Conservation (phyloP, 208 protist species). For the Acanthamoeba royreba region DNA sequence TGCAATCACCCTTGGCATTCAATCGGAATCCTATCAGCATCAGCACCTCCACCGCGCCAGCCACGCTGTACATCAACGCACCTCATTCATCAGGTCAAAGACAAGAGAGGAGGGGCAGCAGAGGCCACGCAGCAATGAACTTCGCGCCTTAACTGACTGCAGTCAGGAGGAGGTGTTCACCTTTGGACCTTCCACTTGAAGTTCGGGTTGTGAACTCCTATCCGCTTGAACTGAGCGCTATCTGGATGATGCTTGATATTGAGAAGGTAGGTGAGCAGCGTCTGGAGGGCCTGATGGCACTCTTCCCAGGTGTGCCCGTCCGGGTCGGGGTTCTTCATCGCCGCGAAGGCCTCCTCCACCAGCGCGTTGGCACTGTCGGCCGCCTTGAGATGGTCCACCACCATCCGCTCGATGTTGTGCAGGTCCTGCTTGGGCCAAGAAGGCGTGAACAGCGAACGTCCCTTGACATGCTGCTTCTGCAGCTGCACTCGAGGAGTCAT, state of each 20-base stretch:
- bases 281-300: slow-evolving; percentile 14
- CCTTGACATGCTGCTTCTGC: too few relatives aligned
- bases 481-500: too few relatives aligned
- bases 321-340: neutral
- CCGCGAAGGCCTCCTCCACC: neutral
- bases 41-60: neutral
- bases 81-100: too few relatives aligned
- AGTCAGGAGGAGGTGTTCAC: neutral
- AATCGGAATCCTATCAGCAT: neutral
- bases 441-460: neutral
- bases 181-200: slow-evolving; percentile 41
- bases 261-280: neutral
- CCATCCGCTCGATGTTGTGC: neutral
- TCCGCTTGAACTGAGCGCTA: neutral
- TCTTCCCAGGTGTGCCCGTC: neutral
- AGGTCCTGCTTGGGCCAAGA: neutral
- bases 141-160: neutral
- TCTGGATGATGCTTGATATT: slow-evolving; percentile 13
- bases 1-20: neutral
- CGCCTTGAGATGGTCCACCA: neutral
- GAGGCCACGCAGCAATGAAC: neutral
- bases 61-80: neutral
- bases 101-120: too few relatives aligned
- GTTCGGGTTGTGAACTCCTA: neutral
- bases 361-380: neutral